Conservation (phyloP, 768 basidiomycete genomes). For the Boletus insuetus region DNA sequence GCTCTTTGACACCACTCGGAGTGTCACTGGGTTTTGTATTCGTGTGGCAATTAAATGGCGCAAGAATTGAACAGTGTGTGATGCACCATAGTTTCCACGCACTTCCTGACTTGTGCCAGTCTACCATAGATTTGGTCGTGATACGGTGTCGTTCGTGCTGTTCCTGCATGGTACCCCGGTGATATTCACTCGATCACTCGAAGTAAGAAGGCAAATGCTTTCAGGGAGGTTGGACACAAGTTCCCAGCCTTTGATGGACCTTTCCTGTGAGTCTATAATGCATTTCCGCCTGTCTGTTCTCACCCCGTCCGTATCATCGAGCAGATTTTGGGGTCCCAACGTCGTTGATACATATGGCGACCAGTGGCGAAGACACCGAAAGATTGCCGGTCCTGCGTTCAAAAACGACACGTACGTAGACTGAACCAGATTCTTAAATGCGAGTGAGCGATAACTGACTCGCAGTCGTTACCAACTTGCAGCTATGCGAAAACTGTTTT, state of each 20-base stretch:
- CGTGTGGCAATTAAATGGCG: no score
- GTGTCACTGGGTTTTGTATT: no score
- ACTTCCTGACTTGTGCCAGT: no score
- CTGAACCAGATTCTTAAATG: no score
- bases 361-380: slow-evolving; percentile 20
- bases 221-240: slow-evolving; percentile 8
- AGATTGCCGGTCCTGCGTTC: slow-evolving; percentile 17
- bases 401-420: slow-evolving; percentile 19
- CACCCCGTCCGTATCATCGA: neutral
- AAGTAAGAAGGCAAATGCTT: slow-evolving; percentile 11
- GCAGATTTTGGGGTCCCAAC: slow-evolving; percentile 22
- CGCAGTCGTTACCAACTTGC: no score
- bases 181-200: slow-evolving; percentile 18
- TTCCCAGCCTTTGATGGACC: neutral
- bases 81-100: no score
- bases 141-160: slow-evolving; percentile 19
- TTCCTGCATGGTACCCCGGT: slow-evolving; percentile 11
- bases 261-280: slow-evolving; percentile 3
- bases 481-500: no score
- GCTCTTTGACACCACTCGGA: no score
- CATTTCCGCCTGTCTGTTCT: no score
- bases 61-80: no score
- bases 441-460: no score
- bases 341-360: slow-evolving; percentile 10
- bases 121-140: slow-evolving; percentile 7